phyloP scores from a whole-genome alignment of 2,329 filamentous ascomycete genomes.

The Aspergillus sp. region DNA sequence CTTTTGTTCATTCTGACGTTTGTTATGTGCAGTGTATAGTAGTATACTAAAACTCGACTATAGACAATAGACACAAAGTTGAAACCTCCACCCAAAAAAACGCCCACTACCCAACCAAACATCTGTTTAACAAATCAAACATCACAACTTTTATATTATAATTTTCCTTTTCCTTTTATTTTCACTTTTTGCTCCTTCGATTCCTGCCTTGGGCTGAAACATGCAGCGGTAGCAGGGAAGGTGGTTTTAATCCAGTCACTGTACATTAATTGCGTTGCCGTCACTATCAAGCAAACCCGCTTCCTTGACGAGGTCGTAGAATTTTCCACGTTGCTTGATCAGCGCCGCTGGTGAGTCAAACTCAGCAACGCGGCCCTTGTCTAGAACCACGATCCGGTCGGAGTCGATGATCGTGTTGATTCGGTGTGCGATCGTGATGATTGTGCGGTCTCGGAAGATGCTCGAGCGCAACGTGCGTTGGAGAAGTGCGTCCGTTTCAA shows the following conservation, averaged over 20 bases:
- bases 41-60: neutral
- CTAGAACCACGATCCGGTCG: constrained; percentile 90
- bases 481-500: constrained; percentile 65
- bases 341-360: constrained; percentile 84
- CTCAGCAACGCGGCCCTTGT: constrained; percentile 85
- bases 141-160: constrained; percentile 4
- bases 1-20: neutral
- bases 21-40: neutral
- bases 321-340: constrained; percentile 72
- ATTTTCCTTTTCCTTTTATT: neutral
- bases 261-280: constrained; percentile 23
- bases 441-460: constrained; percentile 85
- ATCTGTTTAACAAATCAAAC: neutral
- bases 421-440: constrained; percentile 96
- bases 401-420: constrained; percentile 93
- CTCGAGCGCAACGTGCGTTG: constrained; percentile 63
- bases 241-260: constrained; percentile 1
- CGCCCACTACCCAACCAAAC: neutral
- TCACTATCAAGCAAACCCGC: constrained; percentile 68
- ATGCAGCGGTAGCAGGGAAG: no score
- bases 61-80: neutral
- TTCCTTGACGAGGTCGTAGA: constrained; percentile 89
- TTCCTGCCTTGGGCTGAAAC: neutral
- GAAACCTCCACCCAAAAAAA: neutral
- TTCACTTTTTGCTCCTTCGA: neutral